phyloP scores from a whole-genome alignment of 768 basidiomycete species.

The Suillus luteus region DNA sequence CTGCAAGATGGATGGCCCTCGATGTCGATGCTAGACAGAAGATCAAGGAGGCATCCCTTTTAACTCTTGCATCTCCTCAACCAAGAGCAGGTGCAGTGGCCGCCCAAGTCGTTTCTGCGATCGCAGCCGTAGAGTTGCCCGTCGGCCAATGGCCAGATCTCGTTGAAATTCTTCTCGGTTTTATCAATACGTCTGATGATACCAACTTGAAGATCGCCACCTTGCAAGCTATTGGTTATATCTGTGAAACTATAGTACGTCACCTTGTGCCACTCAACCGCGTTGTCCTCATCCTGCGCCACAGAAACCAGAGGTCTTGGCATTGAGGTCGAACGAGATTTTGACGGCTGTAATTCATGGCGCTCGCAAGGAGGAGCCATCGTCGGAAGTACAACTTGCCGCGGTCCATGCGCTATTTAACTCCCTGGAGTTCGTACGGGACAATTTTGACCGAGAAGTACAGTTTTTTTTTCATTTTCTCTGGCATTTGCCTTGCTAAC shows the following conservation, averaged over 20 bases:
- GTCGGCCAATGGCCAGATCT: constrained; percentile 87
- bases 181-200: constrained; percentile 75
- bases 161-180: constrained; percentile 84
- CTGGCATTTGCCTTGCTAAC: not conserved
- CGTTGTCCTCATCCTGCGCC: constrained; percentile 13
- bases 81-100: constrained; percentile 82
- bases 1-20: constrained; percentile 82
- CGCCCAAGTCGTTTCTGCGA: constrained; percentile 91
- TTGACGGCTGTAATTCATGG: constrained; percentile 98
- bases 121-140: constrained; percentile 92
- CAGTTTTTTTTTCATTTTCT: not conserved
- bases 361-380: constrained; percentile 93
- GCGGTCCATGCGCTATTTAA: constrained; percentile 93
- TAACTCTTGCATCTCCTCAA: constrained; percentile 73
- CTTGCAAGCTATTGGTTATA: constrained; percentile 93
- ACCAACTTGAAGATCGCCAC: constrained; percentile 82
- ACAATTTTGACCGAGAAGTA: constrained; percentile 98
- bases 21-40: constrained; percentile 65
- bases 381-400: constrained; percentile 86
- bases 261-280: constrained; percentile 9
- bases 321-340: constrained; percentile 92
- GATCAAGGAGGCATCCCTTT: constrained; percentile 86
- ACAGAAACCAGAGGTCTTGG: constrained; percentile 92
- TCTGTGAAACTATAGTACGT: constrained; percentile 95
- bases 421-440: constrained; percentile 95